A percentile compares a stretch with the other conserved stretches of the same genome.
Conservation (phyloP, 148 eudicot genomes). For the Cornus florida region DNA sequence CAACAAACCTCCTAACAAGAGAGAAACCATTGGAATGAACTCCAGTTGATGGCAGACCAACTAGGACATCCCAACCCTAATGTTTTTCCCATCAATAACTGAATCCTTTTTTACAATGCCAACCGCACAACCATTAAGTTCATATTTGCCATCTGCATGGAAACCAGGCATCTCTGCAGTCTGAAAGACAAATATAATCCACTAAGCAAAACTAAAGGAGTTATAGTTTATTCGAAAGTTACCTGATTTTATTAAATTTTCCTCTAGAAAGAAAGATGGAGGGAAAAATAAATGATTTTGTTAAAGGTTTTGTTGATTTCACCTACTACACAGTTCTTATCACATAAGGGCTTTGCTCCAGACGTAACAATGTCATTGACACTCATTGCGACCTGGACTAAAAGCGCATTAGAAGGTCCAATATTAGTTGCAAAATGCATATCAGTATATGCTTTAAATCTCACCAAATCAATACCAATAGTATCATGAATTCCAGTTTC, state of each 20-base stretch:
- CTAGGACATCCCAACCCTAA: conserved; percentile 69
- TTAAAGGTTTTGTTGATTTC: too few species aligned
- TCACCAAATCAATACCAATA: conserved; percentile 93
- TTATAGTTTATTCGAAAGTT: background rate
- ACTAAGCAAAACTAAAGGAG: background rate
- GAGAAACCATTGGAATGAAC: conserved; percentile 97
- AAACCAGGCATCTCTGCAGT: conserved; percentile 99
- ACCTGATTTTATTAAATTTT: too few species aligned
- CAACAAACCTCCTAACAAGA: conserved; percentile 75
- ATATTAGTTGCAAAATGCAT: background rate
- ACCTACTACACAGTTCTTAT: too few species aligned
- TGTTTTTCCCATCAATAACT: conserved; percentile 84
- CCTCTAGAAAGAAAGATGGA: background rate
- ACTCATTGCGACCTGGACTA: conserved; percentile 91
- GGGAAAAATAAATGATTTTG: too few species aligned
- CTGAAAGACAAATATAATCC: conserved; percentile 38
- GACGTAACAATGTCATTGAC: conserved; percentile 94
- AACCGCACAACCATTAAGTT: conserved; percentile 96
- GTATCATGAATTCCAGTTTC: conserved; percentile 93
- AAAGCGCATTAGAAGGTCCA: conserved; percentile 5
- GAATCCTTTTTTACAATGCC: conserved; percentile 82
- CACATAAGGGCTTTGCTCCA: conserved; percentile 92
- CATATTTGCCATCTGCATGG: conserved; percentile 90
- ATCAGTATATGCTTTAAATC: background rate
- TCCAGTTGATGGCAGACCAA: conserved; percentile 95